phyloP scores from a whole-genome alignment of 257 asterid genomes.

The Anisodus acutangulus region DNA sequence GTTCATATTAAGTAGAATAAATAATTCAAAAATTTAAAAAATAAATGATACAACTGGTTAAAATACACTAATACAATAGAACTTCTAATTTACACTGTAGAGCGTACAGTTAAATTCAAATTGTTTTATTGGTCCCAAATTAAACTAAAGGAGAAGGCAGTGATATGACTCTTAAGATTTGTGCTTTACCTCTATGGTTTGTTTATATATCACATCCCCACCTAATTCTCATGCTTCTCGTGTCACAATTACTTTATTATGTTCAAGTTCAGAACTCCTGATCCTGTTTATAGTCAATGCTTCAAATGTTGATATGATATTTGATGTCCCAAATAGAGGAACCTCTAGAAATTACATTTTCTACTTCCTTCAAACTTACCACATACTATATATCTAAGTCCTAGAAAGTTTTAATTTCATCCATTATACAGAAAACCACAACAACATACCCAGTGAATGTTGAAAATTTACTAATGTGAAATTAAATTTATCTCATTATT shows the following conservation, averaged over 20 bases:
- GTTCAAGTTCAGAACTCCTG: neutral
- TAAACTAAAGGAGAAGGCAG: neutral
- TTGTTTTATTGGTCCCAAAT: neutral
- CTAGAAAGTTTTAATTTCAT: too few species aligned
- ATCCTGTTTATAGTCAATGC: neutral
- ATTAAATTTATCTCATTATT: too few species aligned
- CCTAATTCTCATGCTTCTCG: neutral
- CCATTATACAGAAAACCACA: too few species aligned
- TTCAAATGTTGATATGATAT: constrained; percentile 2
- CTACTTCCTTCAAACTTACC: constrained; percentile 3
- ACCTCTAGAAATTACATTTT: neutral
- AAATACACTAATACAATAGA: neutral
- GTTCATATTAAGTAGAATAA: neutral
- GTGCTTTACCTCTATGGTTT: neutral
- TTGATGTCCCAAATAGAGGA: constrained; percentile 22
- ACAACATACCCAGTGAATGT: too few species aligned
- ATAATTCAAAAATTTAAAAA: neutral
- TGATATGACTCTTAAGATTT: neutral
- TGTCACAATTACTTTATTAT: neutral
- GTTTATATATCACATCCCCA: neutral
- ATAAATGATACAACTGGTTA: neutral
- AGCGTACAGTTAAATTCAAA: neutral
- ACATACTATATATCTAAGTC: too few species aligned
- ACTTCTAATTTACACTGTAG: neutral
- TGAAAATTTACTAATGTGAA: too few species aligned